Evolutionary conservation across 2,329 filamentous ascomycete genomes (phyloP).

Genomic region (Aspergillus floridensis): DNA sequence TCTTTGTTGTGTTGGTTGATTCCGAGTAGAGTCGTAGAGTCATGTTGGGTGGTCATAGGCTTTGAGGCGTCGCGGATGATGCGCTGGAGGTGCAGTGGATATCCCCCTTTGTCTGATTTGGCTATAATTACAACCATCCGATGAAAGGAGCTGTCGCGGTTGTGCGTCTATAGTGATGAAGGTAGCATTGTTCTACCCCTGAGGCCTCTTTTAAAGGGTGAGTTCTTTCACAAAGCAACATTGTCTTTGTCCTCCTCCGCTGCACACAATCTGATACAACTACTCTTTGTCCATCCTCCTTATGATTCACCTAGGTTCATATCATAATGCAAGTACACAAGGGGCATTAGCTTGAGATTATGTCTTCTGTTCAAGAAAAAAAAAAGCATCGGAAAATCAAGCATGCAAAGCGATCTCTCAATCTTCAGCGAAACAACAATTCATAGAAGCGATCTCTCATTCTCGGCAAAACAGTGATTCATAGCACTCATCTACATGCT

Average conservation of each 20-base stretch:
- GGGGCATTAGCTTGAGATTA: no score
- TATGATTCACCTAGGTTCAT: no score
- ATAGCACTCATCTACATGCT: no score
- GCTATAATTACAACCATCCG: neutral
- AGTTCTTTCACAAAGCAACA: neutral
- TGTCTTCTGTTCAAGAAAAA: no score
- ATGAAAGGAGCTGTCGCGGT: neutral
- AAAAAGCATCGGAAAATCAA: no score
- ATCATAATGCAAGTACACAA: no score
- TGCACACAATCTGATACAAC: neutral
- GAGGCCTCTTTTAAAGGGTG: neutral
- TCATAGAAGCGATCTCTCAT: no score
- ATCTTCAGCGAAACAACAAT: no score
- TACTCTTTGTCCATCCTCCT: neutral
- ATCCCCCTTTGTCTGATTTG: neutral
- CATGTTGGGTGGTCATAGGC: neutral
- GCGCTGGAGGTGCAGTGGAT: neutral
- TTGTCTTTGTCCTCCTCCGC: neutral
- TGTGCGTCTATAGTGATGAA: neutral
- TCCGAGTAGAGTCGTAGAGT: no score
- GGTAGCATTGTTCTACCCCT: neutral
- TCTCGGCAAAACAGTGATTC: fast-evolving
- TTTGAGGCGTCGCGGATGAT: neutral
- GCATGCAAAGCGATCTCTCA: no score
- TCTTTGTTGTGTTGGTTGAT: neutral